A percentile compares a stretch with the other conserved stretches of the same genome.
Conservation (phyloP, 371 early-diverging fungal species). For the Zopfochytrium polystomum region DNA sequence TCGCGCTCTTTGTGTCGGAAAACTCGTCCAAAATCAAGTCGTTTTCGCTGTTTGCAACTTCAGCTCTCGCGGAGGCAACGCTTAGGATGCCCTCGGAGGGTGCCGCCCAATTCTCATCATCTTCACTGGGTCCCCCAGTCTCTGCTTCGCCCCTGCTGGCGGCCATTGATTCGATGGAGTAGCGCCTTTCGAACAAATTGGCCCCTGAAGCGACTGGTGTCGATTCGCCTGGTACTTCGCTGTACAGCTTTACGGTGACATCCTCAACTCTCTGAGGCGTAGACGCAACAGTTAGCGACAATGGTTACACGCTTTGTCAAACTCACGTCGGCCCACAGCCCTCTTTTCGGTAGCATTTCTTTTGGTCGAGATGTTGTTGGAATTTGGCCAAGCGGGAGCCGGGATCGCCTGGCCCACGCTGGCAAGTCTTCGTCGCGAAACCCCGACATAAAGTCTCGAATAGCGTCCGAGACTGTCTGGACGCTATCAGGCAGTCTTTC, state of each 20-base stretch:
- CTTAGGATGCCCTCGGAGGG: not conserved
- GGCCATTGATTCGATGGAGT: conserved; percentile 26
- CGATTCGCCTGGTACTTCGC: conserved; percentile 16
- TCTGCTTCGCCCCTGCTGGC: not conserved
- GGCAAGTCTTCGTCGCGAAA: conserved; percentile 30
- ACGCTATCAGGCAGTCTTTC: too few relatives aligned
- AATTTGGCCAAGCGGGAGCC: not conserved
- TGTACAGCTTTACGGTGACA: conserved; percentile 17
- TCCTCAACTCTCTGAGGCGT: conserved; percentile 20
- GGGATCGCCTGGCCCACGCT: conserved; percentile 27
- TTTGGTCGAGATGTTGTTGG: not conserved
- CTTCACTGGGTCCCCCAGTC: not conserved
- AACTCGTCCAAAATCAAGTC: not conserved
- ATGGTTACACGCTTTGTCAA: not conserved
- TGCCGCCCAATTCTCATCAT: not conserved
- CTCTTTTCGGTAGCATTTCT: conserved; percentile 10
- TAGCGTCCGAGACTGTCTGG: not conserved
- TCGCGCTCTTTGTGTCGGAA: too few relatives aligned
- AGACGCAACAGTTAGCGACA: not conserved
- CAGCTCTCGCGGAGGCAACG: too few relatives aligned
- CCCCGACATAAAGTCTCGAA: conserved; percentile 19
- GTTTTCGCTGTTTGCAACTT: not conserved
- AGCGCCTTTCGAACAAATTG: conserved; percentile 25
- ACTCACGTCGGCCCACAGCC: conserved; percentile 30
- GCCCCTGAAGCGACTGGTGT: conserved; percentile 22